Conservation (phyloP, 495 filamentous ascomycete species). For the Diplogelasinospora grovesii region DNA sequence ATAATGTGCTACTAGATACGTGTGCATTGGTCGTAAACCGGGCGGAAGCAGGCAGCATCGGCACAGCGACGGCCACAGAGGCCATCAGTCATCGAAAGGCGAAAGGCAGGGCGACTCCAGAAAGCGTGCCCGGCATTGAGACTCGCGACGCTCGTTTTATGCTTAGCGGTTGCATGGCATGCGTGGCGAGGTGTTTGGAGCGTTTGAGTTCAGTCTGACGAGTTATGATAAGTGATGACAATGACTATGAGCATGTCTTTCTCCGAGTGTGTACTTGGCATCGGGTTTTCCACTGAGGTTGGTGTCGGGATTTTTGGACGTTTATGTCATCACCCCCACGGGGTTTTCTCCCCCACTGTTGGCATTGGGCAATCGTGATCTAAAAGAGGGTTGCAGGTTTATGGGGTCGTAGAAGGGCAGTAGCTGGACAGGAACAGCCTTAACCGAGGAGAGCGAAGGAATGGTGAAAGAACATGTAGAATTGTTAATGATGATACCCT, state of each 20-base stretch:
- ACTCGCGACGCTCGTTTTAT: background rate
- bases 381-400: too few species aligned
- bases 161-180: conserved; percentile 4
- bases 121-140: conserved; percentile 1
- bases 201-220: background rate
- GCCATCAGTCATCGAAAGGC: conserved; percentile 18
- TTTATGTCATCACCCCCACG: too few species aligned
- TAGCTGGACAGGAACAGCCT: too few species aligned
- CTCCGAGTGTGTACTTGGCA: too few species aligned
- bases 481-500: too few species aligned
- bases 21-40: conserved; percentile 48
- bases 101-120: conserved; percentile 19
- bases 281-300: too few species aligned
- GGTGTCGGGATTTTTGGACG: too few species aligned
- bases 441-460: too few species aligned
- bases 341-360: background rate
- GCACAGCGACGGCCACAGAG: conserved; percentile 12
- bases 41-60: conserved; percentile 24
- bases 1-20: conserved; percentile 36
- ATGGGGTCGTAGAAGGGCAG: too few species aligned
- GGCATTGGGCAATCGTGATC: background rate
- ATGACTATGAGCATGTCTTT: too few species aligned
- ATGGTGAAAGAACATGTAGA: too few species aligned
- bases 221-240: background rate
- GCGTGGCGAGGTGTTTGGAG: conserved; percentile 4